A percentile compares a stretch with the other conserved stretches of the same genome.
Conservation (phyloP, 768 basidiomycete genomes). For the Agrocybe chaxingu region DNA sequence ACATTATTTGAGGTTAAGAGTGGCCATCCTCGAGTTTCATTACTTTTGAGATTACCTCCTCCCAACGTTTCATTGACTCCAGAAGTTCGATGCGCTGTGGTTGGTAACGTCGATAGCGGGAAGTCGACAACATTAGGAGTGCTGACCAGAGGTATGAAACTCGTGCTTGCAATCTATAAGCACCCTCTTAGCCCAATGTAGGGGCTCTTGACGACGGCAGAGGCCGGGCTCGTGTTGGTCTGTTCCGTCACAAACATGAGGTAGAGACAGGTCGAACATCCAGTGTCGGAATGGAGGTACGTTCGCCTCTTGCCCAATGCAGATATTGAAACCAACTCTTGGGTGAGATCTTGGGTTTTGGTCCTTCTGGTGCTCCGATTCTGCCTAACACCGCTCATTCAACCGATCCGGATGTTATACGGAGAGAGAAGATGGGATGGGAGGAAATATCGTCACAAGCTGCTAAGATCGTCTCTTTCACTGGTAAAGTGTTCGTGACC, state of each 20-base stretch:
- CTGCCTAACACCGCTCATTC: slow-evolving; percentile 61
- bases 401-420: slow-evolving; percentile 58
- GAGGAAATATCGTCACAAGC: slow-evolving; percentile 89
- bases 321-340: neutral
- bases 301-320: slow-evolving; percentile 12
- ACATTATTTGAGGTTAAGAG: slow-evolving; percentile 46
- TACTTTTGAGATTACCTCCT: slow-evolving; percentile 74
- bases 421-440: slow-evolving; percentile 91
- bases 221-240: slow-evolving; percentile 77
- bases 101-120: slow-evolving; percentile 93
- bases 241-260: slow-evolving; percentile 98
- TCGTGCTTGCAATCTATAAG: slow-evolving; percentile 1
- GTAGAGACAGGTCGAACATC: slow-evolving; percentile 94
- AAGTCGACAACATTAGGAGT: slow-evolving; percentile 96
- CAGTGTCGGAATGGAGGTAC: slow-evolving; percentile 94
- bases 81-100: slow-evolving; percentile 93
- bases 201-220: slow-evolving; percentile 79
- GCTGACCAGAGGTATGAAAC: slow-evolving; percentile 74
- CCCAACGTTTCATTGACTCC: slow-evolving; percentile 74
- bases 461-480: slow-evolving; percentile 93
- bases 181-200: slow-evolving; percentile 18
- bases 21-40: slow-evolving; percentile 50
- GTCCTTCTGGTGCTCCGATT: slow-evolving; percentile 71
- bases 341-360: slow-evolving; percentile 83
- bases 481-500: slow-evolving; percentile 41